phyloP scores from a whole-genome alignment of 345 rosid species.

The Sonneratia alba region DNA sequence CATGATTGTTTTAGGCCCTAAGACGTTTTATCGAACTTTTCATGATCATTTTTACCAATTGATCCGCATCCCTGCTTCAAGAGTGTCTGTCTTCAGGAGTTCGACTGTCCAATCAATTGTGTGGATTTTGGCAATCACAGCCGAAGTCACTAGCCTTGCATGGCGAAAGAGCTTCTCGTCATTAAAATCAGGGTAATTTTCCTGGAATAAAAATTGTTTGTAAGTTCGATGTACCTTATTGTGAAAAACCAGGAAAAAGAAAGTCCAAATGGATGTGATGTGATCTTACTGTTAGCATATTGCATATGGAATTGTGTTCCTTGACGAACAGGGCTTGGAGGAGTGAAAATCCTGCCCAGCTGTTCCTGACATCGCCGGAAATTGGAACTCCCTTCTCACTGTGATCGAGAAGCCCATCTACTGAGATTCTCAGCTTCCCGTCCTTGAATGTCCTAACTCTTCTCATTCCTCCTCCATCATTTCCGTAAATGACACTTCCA shows the following conservation, averaged over 20 bases:
- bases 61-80: slow-evolving; percentile 11
- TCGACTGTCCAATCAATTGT: slow-evolving; percentile 83
- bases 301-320: slow-evolving; percentile 64
- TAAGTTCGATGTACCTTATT: not conserved
- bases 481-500: slow-evolving; percentile 75
- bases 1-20: not conserved
- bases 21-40: not conserved
- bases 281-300: slow-evolving; percentile 47
- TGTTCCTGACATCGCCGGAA: slow-evolving; percentile 69
- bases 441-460: slow-evolving; percentile 63
- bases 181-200: slow-evolving; percentile 26
- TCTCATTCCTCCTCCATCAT: slow-evolving; percentile 46
- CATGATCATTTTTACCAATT: slow-evolving; percentile 1
- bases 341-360: slow-evolving; percentile 73
- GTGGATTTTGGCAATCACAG: slow-evolving; percentile 78
- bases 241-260: not conserved
- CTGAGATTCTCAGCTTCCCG: slow-evolving; percentile 51
- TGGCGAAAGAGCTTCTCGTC: slow-evolving; percentile 55
- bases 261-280: not conserved
- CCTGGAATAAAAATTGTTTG: not conserved
- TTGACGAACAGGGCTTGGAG: slow-evolving; percentile 58
- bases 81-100: slow-evolving; percentile 60
- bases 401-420: slow-evolving; percentile 44
- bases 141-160: slow-evolving; percentile 67
- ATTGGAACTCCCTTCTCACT: slow-evolving; percentile 54